Base-by-base conservation (phyloP, 768 basidiomycete species). In the Leccinum variicolor region DNA sequence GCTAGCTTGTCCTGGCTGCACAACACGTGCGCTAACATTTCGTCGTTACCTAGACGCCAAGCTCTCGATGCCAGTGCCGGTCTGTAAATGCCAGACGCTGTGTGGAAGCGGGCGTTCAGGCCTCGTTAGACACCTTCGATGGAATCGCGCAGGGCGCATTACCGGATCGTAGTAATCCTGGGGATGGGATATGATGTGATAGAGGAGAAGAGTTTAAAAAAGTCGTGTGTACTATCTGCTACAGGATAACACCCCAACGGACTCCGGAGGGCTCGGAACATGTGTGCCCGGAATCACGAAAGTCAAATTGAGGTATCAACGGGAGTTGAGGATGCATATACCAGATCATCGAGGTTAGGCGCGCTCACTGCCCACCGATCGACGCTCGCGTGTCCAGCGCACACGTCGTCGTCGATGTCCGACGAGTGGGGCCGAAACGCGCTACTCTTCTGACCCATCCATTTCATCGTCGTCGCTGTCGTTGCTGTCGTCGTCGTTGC, bases 81-180 rank as follows among this genome's bases (percentile, higher is more conserved):
- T 52, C 36, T 8, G 28, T 1, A 9, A 17, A 26, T 3, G 23
- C 28, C 25, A 21, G 36, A 6, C 31, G 19, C 25, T 11, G n/a
- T 7, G 33, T 26, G 15, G 64, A 65, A 23, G n/a, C 25, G 17
- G 48, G 61, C 8, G 64, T 66, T 19, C 64, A 65, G 47, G 28
- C 50, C 13, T 54, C 34, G 46, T 53, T 21, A 3, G 34, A 8
- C 7, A 13, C 10, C 25, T 23, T 31, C n/a, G 10, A 14, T 10
- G 39, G 17, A 11, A 14, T 21, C 3, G 51, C 50, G 15, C 29
- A 45, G 45, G 11, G n/a, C 4, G 39, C 15, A 9, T 54, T 48
- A 45, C n/a, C 19, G 28, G 8, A 29, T n/a, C 15, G 19, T 26
- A 13, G 29, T 26, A 19, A 15, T 25, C 17, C 13, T 7, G 8